Conservation (phyloP, 2,329 filamentous ascomycete species). For the Pseudovirgaria hyperparasitica region DNA sequence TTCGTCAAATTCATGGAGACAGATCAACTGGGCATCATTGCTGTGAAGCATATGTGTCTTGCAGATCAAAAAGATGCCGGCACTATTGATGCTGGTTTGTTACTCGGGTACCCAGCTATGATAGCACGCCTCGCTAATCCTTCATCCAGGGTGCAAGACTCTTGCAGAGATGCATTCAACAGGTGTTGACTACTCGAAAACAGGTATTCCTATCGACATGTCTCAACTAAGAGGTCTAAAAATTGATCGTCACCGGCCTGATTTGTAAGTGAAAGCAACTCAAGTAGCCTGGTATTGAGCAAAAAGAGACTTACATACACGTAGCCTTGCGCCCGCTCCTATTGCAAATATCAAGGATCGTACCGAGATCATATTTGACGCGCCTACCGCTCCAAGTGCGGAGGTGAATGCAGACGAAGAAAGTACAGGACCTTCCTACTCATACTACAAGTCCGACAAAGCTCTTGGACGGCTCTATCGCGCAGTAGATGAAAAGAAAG, state of each 20-base stretch:
- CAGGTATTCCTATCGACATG: slow-evolving; percentile 42
- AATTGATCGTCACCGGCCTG: slow-evolving; percentile 26
- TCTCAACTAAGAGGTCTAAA: slow-evolving; percentile 42
- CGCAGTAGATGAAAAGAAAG: slow-evolving; percentile 54
- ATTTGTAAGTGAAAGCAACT: slow-evolving; percentile 30
- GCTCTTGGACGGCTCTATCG: slow-evolving; percentile 57
- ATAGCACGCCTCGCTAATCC: slow-evolving; percentile 41
- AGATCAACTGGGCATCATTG: slow-evolving; percentile 33
- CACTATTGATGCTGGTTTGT: slow-evolving; percentile 49
- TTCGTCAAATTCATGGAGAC: slow-evolving; percentile 63
- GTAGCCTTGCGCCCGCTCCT: slow-evolving; percentile 31
- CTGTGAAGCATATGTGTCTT: slow-evolving; percentile 4
- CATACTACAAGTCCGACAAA: slow-evolving; percentile 54
- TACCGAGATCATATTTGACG: slow-evolving; percentile 12
- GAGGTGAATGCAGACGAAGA: slow-evolving; percentile 34
- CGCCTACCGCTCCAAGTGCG: slow-evolving; percentile 27
- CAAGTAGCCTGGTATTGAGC: slow-evolving; percentile 35
- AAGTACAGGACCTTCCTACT: slow-evolving; percentile 17
- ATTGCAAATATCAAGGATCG: slow-evolving; percentile 14
- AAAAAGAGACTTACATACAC: slow-evolving; percentile 21
- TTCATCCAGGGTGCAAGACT: slow-evolving; percentile 36
- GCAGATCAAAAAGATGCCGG: slow-evolving; percentile 38
- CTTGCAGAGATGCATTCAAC: slow-evolving; percentile 55
- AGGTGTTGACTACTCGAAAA: slow-evolving; percentile 60
- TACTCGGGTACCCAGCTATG: too few species aligned